phyloP scores from a whole-genome alignment of 345 rosid species.

The Fremontodendron californicum region DNA sequence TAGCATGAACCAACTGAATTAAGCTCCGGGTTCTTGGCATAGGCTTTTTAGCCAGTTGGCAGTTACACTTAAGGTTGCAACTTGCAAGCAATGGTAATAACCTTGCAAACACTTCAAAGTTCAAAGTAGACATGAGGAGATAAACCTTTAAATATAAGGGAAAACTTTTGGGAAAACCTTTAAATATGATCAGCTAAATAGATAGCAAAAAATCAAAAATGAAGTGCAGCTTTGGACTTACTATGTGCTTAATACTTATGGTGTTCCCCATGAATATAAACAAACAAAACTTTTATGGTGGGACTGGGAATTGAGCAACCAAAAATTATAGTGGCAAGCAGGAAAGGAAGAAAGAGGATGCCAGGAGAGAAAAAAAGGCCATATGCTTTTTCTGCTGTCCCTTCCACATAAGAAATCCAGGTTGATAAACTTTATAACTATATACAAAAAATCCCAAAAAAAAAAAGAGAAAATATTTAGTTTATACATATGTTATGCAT shows the following conservation, averaged over 20 bases:
- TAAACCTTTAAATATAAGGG: background rate
- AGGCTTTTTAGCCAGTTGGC: background rate
- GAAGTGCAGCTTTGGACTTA: constrained; percentile 15
- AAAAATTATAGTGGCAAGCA: constrained; percentile 39
- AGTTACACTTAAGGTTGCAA: background rate
- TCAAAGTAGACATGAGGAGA: background rate
- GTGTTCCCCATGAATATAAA: constrained; percentile 24
- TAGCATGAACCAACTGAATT: no score
- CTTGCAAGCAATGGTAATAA: background rate
- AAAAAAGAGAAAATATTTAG: background rate
- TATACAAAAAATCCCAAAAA: background rate
- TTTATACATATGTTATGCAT: background rate
- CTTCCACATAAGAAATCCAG: constrained; percentile 34
- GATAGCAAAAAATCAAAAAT: background rate
- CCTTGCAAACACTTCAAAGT: background rate
- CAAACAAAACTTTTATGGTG: constrained; percentile 30
- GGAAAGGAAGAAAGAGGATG: constrained; percentile 24
- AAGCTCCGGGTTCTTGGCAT: background rate
- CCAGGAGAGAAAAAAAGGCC: constrained; percentile 33
- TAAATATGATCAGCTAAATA: background rate
- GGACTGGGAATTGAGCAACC: constrained; percentile 24
- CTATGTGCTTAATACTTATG: constrained; percentile 8
- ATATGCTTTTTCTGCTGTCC: constrained; percentile 34
- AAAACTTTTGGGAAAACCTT: background rate
- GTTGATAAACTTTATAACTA: constrained; percentile 18